Conservation (phyloP, 768 basidiomycete genomes). For the Suillus subalutaceus region DNA sequence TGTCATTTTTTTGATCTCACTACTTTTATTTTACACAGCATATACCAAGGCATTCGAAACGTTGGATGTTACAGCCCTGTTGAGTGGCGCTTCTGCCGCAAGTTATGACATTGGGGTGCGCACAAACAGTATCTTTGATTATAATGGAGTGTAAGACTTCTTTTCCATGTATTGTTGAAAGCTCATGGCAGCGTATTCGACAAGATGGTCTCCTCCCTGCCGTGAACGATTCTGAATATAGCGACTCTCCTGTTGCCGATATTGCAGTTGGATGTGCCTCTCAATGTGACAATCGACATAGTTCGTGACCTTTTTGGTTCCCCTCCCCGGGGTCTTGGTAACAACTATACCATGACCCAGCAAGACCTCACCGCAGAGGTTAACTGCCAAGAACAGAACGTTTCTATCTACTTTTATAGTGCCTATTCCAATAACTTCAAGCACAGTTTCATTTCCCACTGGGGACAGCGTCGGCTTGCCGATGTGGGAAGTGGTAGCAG, state of each 20-base stretch:
- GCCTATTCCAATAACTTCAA: background rate
- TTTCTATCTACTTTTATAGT: background rate
- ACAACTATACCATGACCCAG: conserved; percentile 1
- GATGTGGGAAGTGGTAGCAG: conserved; percentile 2
- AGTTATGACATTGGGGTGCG: background rate
- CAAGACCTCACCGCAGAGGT: conserved; percentile 2
- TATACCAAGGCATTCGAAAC: too few relatives aligned
- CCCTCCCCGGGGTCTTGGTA: too few relatives aligned
- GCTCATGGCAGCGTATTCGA: background rate
- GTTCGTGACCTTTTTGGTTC: too few relatives aligned
- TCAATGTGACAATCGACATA: too few relatives aligned
- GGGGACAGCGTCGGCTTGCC: background rate
- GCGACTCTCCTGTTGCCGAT: too few relatives aligned
- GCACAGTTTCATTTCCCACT: background rate
- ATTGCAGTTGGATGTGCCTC: too few relatives aligned
- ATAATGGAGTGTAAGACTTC: conserved; percentile 8
- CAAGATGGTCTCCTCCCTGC: conserved; percentile 13
- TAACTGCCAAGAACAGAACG: background rate
- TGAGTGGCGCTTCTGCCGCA: background rate
- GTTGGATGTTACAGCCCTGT: background rate
- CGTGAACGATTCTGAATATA: background rate
- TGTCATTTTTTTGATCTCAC: background rate
- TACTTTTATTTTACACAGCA: background rate
- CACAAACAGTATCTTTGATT: background rate
- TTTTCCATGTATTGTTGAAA: background rate